Evolutionary conservation across 2,329 filamentous ascomycete genomes (phyloP), one percentile per base, ranked within the genome.

Genomic region (Zopfia rhizophila): DNA sequence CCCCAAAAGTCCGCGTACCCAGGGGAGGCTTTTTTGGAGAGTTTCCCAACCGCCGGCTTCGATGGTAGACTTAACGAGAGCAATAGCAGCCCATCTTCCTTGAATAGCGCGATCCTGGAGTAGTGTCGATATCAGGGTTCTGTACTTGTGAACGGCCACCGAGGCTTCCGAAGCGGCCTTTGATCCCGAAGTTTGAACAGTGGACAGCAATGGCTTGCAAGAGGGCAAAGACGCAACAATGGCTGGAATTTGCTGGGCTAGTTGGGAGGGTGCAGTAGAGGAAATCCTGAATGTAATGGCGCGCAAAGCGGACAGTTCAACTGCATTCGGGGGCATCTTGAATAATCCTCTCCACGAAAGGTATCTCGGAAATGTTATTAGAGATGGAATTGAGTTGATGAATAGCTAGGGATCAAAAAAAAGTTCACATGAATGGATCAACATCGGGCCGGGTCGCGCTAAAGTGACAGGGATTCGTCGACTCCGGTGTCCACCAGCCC

Each of bases 11-110:
- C 84, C 86, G 56, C 83, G 80, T 51, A 94, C 86, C 89, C 93
- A 96, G 3, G 85, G 79, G 60, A 86, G 85, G 23, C 83, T 84
- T 40, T 84, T 85, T 53, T 86, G 85, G 48, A 97, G 78, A 46
- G 88, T 84, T 64, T 95, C 90, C 85, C 89, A 91, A 32, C 91
- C 91, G 17, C 91, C 91, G 28, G 88, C 84, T 61, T 97, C 92
- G 30, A 96, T 78, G 4, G 87, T 78, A 3, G 89, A 83, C 74
- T 97, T 97, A 70, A 91, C 82, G 36, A 97, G 74, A 12, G 89
- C 85, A 30, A 89, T 83, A 5, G 87, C 91, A 13, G 86, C 82
- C 75, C 93, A 95, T 61, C 90, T 84, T 30, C 87, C 90, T 59
- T 91, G 84, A 2, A 83, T 68, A 35, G 77, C 90, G 47, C 87